Evolutionary conservation across 2,329 filamentous ascomycete genomes (phyloP), one percentile per base, ranked within the genome.

Genomic region (Alternaria alternata): DNA sequence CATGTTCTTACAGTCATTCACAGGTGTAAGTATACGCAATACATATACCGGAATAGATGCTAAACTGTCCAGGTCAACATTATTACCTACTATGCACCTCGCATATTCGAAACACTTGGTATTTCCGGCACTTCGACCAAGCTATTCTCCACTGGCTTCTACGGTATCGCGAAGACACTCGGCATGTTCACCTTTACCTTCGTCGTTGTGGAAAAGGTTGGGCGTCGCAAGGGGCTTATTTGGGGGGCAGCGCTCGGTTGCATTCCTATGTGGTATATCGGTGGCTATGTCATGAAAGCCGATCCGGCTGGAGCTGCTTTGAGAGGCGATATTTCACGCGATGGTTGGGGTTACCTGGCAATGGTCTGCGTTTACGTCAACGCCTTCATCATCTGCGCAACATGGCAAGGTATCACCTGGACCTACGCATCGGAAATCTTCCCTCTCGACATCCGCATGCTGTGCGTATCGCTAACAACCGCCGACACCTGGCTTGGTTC

Each of bases 321-420:
- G 2, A 65, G 67, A 2, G 84, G 83, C 7, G 73, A 76, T 12
- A 69, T 81, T 2, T 75, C 79, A 6, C 81, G 82, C 0, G 71
- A 79, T 7, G 81, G 80, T 4, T 84, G 83, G 57, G 85, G 84
- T 0, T 81, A 83, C 58, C 79, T 84, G 14, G 84, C 85, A 7
- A 86, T 84, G 32, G 84, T 84, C 3, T 84, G 83, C 69, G 82
- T 87, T 24, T 86, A 86, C 76, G 75, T 86, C 1, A 86, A 86
- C 63, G 84, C 80, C 1, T 79, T 85, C 44, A 85, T 86, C 63
- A 85, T 85, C 48, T 84, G 78, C 51, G 78, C 79, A 1, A 80
- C 78, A 1, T 81, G 80, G 79, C 78, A 81, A 49, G 77, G 74
- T 2, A 79, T 80, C 12, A 75, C 78, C 1, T 81, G 76, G 75